These are phyloP conservation scores for Penicillium coffeae DNA, from an alignment of 495 filamentous ascomycete species.

Conservation along the genomic window DNA sequence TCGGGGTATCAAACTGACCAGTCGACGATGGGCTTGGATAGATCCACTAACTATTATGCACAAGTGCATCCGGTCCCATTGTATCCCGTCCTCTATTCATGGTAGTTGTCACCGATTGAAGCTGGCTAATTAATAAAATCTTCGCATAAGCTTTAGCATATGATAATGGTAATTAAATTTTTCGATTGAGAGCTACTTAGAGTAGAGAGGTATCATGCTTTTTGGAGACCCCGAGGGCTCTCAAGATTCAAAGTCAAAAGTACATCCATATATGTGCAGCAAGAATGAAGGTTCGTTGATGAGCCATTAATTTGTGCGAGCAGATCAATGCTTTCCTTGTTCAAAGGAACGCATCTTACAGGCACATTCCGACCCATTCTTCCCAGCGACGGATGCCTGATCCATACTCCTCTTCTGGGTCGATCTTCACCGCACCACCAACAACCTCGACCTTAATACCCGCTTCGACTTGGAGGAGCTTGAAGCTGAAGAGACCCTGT, in stretches of 20 bases:
- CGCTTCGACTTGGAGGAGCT: constrained; percentile 75
- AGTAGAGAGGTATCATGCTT: not conserved
- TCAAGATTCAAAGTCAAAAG: not conserved
- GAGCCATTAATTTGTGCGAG: not conserved
- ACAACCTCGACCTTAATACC: constrained; percentile 68
- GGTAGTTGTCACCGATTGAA: no score
- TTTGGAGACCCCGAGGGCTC: not conserved
- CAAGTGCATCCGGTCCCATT: no score
- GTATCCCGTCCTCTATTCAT: no score
- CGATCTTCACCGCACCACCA: constrained; percentile 73
- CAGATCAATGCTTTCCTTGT: not conserved
- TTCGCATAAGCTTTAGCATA: no score
- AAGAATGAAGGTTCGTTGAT: not conserved
- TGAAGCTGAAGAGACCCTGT: constrained; percentile 72
- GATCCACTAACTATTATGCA: no score
- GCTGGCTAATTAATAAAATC: no score
- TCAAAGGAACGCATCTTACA: constrained; percentile 31
- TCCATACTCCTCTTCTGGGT: constrained; percentile 48
- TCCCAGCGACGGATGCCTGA: constrained; percentile 77
- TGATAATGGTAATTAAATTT: no score
- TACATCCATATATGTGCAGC: not conserved
- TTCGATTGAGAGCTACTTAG: no score
- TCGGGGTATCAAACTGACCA: no score
- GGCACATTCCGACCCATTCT: constrained; percentile 71
- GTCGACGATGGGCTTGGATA: no score